Evolutionary conservation across 2,329 filamentous ascomycete genomes (phyloP).

Genomic region (Plectosphaerella sp.): DNA sequence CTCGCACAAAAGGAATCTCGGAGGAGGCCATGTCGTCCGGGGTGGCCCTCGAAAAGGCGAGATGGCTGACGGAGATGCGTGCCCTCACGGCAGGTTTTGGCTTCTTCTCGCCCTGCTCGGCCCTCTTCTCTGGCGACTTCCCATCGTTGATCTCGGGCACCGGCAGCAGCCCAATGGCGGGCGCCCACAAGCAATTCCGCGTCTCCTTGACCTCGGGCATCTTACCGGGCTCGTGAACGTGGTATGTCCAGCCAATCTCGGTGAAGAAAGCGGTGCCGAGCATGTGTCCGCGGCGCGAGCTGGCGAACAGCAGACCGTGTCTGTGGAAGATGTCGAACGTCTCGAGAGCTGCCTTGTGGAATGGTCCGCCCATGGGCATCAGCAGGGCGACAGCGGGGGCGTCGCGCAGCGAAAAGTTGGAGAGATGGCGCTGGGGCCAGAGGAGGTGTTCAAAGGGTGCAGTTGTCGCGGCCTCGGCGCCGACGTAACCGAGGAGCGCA

Average conservation of each 20-base stretch:
- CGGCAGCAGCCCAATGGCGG: background rate
- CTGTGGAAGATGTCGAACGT: slow-evolving; percentile 8
- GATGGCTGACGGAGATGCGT: slow-evolving; percentile 1
- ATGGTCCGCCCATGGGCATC: slow-evolving; percentile 15
- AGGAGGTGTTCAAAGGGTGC: slow-evolving; percentile 12
- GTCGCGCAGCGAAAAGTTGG: slow-evolving; percentile 2
- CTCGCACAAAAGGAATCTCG: slow-evolving; percentile 5
- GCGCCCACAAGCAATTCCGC: slow-evolving; percentile 14
- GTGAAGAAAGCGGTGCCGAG: slow-evolving; percentile 11
- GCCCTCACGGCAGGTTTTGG: background rate
- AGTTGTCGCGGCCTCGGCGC: slow-evolving; percentile 11
- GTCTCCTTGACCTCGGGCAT: slow-evolving; percentile 2
- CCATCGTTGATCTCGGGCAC: background rate
- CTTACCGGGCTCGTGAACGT: background rate
- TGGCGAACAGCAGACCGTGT: slow-evolving; percentile 12
- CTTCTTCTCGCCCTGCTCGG: background rate
- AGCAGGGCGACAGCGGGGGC: slow-evolving; percentile 7
- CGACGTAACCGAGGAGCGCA: slow-evolving; percentile 14
- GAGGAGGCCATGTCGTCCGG: slow-evolving; percentile 1
- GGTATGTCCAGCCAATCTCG: slow-evolving; percentile 6
- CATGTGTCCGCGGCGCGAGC: slow-evolving; percentile 8
- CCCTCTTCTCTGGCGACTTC: background rate
- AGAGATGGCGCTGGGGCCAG: slow-evolving; percentile 14
- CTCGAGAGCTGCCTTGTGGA: slow-evolving; percentile 12
- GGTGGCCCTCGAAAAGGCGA: slow-evolving; percentile 3